Conservation (phyloP, 352 stramenopile genomes). For the Thraustotheca clavata region DNA sequence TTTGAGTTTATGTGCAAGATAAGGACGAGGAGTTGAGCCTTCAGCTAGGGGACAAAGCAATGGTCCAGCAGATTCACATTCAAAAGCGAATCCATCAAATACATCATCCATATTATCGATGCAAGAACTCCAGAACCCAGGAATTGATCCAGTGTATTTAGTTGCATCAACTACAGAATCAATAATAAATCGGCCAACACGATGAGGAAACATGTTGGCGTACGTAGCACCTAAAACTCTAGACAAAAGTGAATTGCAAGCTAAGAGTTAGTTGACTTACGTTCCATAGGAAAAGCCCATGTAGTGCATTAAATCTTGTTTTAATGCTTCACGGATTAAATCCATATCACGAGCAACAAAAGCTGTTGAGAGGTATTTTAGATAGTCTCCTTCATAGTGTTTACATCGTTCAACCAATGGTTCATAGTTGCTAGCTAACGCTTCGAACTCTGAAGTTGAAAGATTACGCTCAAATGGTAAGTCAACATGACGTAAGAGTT, state of each 20-base stretch:
- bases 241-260: not conserved
- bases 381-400: constrained; percentile 6
- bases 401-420: not conserved
- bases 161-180: constrained; percentile 4
- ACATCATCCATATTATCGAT: not conserved
- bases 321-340: constrained; percentile 4
- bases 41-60: not conserved
- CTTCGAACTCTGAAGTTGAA: not conserved
- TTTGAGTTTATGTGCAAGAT: not conserved
- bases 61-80: constrained; percentile 3
- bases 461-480: not conserved
- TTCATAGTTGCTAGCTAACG: not conserved
- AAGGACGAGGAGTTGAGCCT: not conserved
- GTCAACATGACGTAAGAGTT: not conserved
- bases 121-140: not conserved
- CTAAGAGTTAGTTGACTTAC: no score
- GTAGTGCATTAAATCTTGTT: constrained; percentile 7
- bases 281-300: constrained; percentile 21
- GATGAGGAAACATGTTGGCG: constrained; percentile 19
- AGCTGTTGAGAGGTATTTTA: constrained; percentile 1
- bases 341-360: constrained; percentile 19
- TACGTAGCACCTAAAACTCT: constrained; percentile 6
- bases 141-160: not conserved
- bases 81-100: not conserved
- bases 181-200: constrained; percentile 9